Base-by-base conservation (phyloP, 1,139 yeast species). In the Keqinozyma sinolaborantium region DNA sequence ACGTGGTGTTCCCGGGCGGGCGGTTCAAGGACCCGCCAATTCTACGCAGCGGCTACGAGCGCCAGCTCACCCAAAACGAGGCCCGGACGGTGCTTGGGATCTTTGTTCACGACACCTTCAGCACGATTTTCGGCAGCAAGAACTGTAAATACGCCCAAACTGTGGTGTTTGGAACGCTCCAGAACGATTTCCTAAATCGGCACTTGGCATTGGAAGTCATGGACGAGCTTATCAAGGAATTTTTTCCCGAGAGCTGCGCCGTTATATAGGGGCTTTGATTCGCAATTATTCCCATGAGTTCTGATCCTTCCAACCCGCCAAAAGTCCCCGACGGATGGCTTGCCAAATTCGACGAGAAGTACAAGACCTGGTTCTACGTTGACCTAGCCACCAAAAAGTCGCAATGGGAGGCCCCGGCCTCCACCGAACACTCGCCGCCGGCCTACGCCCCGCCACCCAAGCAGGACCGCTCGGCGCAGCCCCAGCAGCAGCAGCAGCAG, bases 321-420 rank as follows among this genome's bases (percentile, higher is more conserved):
- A 48, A 42, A 1, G 85, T 81, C 5, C 88, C 90, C 5, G 61
- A 64, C 4, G 97, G 97, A 3, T 90, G 96, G 96, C 60, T 81
- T 25, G 95, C 96, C 9, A 83, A 83, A 35, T 88, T 73, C 58
- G 97, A 90, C 55, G 81, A 79, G 10, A 74, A 82, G 42, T 90
- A 90, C 62, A 73, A 76, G 42, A 81, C 85, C 12, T 82, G 80
- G 78, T 83, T 72, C 56, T 90, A 81, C 49, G 95, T 90, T 15
- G 69, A 88, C 48, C 60, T 83, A 44, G 48, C 67, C 12, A 74
- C 86, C n/a, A 82, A 84, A 40, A 64, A 76, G 44, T 85, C 96
- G 0, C 96, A 87, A 56, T 90, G 97, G 97, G 95, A 86, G 33
- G 76, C 80, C 10, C 97, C 97, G 3, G 39, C 49, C 6, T 88